Percentiles rank a stretch among this genome's conserved stretches.
Conservation (phyloP, 306 rosid genomes). For the Vicia faba region DNA sequence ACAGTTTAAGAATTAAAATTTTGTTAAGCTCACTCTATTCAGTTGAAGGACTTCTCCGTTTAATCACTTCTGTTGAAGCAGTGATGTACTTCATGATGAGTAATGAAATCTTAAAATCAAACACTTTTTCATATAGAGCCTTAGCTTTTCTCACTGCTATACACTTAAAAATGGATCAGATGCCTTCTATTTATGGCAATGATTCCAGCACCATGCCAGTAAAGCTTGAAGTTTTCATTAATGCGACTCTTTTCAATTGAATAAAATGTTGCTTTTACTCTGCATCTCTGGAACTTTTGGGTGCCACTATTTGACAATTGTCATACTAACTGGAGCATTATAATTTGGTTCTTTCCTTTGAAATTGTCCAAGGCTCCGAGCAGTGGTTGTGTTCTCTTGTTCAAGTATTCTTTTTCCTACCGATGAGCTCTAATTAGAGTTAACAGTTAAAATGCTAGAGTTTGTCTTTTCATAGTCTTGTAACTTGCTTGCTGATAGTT, state of each 20-base stretch:
- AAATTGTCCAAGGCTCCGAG: neutral
- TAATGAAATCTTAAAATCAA: neutral
- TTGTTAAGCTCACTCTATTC: constrained; percentile 7
- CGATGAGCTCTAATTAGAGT: neutral
- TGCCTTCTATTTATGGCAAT: neutral
- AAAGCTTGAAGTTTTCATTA: neutral
- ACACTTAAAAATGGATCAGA: neutral
- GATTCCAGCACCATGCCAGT: neutral
- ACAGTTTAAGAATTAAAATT: constrained; percentile 3
- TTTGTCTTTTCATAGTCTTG: neutral
- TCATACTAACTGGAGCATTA: constrained; percentile 2
- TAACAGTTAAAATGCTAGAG: constrained; percentile 4
- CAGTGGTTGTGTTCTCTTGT: neutral
- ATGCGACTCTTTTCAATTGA: neutral
- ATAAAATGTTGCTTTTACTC: neutral
- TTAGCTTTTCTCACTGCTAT: neutral
- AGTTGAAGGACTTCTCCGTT: neutral
- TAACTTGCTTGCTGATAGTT: neutral
- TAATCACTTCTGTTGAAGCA: constrained; percentile 3
- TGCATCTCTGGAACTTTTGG: neutral
- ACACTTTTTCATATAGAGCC: neutral
- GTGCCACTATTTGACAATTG: constrained; percentile 11
- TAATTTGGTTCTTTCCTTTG: neutral
- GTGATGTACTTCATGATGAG: neutral
- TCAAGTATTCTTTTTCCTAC: neutral